These are phyloP conservation scores for Trapa bicornis DNA, from an alignment of 345 rosid species.

Conservation along the genomic window DNA sequence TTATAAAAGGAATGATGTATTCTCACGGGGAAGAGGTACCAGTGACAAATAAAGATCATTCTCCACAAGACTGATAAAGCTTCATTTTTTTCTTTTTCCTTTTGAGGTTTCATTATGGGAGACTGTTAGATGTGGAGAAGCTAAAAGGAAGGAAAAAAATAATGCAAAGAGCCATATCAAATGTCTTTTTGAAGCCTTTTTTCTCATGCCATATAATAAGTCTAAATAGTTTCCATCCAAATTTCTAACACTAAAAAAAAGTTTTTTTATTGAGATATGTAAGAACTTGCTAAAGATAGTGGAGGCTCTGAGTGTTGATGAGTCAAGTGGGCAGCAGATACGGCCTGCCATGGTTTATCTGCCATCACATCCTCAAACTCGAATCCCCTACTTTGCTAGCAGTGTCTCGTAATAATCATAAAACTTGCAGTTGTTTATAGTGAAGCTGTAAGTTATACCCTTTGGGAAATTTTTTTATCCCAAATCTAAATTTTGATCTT, in stretches of 20 bases:
- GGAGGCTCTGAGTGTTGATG: conserved; percentile 67
- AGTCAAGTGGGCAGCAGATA: conserved; percentile 63
- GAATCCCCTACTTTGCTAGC: neutral
- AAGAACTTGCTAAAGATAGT: conserved; percentile 71
- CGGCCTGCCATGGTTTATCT: conserved; percentile 52
- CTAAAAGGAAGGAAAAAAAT: no score
- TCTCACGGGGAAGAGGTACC: conserved; percentile 98
- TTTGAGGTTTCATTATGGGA: neutral
- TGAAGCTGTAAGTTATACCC: conserved; percentile 75
- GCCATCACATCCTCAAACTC: conserved; percentile 41
- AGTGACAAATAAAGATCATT: conserved; percentile 55
- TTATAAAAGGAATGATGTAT: conserved; percentile 64
- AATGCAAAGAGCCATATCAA: no score
- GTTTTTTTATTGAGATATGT: conserved; percentile 7
- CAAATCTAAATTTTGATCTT: neutral
- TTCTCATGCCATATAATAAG: neutral
- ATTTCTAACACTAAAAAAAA: neutral
- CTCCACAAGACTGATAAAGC: neutral
- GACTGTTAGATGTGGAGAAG: no score
- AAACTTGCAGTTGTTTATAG: conserved; percentile 19
- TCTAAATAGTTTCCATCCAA: neutral
- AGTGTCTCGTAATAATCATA: neutral
- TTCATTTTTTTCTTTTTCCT: neutral
- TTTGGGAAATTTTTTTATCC: conserved; percentile 34
- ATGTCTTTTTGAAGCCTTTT: neutral